Evolutionary conservation across 257 asterid species (phyloP), one percentile per base, ranked within the genome.

Genomic region (Ilex asprella): DNA sequence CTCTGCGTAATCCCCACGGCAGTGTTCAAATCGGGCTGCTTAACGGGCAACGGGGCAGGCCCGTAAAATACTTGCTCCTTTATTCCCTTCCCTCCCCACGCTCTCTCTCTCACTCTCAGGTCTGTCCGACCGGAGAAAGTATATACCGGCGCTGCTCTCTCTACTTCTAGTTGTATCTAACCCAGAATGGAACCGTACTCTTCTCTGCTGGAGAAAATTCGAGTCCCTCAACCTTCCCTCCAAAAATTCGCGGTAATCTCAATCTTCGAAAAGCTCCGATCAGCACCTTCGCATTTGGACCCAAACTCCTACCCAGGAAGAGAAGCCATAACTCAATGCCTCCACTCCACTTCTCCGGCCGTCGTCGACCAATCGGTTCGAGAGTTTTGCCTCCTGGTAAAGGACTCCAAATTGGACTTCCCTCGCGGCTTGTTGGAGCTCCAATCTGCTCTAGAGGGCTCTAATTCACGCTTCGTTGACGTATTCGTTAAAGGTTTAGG

Each of bases 371-470:
- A 87, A 69, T 76, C 99, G 1, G 76, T 83, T 50, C 81, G 93
- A 29, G 97, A 89, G 60, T 72, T 89, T 56, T 89, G 97, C 75
- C 86, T 86, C 69, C 91, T 93, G 77, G 96, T 87, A 61, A 81
- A 72, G 78, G 97, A 89, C 75, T 73, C 85, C 6, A 83, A 76
- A 76, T 70, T 86, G 78, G 95, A 92, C 50, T 55, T 83, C 2
- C 64, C 85, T 35, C 73, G 77, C 30, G 99, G 79, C 14, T 73
- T 93, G 39, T 55, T 87, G 78, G 97, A 93, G 77, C 85, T 93
- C 50, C 99, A 87, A 73, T 83, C 97, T 10, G 90, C 94, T 54
- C 96, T 93, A 43, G 99, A 93, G 70, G 89, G 76, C 0, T 58
- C 86, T 53, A 81, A 60, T 74, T 63, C 82, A 32, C 81, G 79